Percentiles rank a stretch among this genome's conserved stretches.
Conservation (phyloP, 805 yeast genomes). For the Lipomyces orientalis region DNA sequence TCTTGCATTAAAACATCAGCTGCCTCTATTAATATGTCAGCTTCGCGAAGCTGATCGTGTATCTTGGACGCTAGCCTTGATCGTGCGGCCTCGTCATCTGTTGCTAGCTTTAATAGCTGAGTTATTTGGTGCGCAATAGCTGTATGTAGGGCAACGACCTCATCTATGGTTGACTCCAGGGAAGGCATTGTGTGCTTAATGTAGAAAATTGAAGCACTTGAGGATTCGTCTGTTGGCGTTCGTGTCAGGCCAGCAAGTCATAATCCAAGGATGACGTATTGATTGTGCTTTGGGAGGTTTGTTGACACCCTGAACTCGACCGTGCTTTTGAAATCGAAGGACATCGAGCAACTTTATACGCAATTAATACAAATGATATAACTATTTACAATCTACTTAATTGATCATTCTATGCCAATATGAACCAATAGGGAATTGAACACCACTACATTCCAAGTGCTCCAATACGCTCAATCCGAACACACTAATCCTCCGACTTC, state of each 20-base stretch:
- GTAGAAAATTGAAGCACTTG: neutral
- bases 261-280: no score
- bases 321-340: neutral
- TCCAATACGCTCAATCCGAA: neutral
- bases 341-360: neutral
- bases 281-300: no score
- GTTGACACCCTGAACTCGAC: no score
- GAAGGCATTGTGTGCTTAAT: constrained; percentile 6
- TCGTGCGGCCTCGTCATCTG: constrained; percentile 24
- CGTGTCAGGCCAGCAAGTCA: neutral
- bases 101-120: constrained; percentile 8
- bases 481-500: neutral
- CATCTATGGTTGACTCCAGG: constrained; percentile 4
- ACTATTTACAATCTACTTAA: neutral
- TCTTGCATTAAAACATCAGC: constrained; percentile 23
- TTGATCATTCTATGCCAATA: neutral
- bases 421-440: neutral
- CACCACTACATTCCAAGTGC: neutral
- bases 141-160: constrained; percentile 13
- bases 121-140: constrained; percentile 15
- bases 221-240: neutral
- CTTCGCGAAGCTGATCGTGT: constrained; percentile 23
- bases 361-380: neutral
- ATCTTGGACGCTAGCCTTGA: constrained; percentile 22
- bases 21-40: constrained; percentile 24